phyloP scores from a whole-genome alignment of 2,329 filamentous ascomycete genomes.

The Neofusicoccum parvum region DNA sequence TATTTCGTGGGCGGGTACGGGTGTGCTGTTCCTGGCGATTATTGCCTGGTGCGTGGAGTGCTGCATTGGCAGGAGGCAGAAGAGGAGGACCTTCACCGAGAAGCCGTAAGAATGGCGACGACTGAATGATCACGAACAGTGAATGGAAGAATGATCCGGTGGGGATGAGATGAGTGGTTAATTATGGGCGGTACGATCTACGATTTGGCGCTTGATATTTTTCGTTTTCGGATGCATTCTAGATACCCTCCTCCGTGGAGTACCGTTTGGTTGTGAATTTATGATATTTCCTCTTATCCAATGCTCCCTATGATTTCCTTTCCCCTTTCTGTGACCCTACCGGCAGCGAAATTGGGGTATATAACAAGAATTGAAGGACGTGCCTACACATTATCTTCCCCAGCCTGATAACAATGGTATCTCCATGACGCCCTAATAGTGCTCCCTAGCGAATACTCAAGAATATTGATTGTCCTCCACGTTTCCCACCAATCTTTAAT shows the following conservation, averaged over 20 bases:
- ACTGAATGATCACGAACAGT: neutral
- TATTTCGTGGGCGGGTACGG: slow-evolving; percentile 62
- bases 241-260: slow-evolving; percentile 15
- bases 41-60: slow-evolving; percentile 34
- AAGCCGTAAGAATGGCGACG: neutral
- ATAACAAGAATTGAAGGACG: neutral
- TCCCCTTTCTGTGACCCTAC: neutral
- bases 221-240: neutral
- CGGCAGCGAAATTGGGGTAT: neutral
- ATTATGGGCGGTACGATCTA: neutral
- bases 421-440: neutral
- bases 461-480: neutral
- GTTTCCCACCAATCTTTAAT: neutral
- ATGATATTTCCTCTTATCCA: neutral
- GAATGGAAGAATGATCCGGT: neutral
- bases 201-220: neutral
- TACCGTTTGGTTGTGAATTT: neutral
- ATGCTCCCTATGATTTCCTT: neutral
- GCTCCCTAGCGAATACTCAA: neutral
- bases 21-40: slow-evolving; percentile 42
- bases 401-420: neutral
- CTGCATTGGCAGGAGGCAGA: slow-evolving; percentile 29
- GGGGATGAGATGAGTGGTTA: too few species aligned
- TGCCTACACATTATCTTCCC: neutral
- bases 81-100: neutral